A percentile compares a stretch with the other conserved stretches of the same genome.
Conservation (phyloP, 148 eudicot species). For the Rhododendron griersonianum region DNA sequence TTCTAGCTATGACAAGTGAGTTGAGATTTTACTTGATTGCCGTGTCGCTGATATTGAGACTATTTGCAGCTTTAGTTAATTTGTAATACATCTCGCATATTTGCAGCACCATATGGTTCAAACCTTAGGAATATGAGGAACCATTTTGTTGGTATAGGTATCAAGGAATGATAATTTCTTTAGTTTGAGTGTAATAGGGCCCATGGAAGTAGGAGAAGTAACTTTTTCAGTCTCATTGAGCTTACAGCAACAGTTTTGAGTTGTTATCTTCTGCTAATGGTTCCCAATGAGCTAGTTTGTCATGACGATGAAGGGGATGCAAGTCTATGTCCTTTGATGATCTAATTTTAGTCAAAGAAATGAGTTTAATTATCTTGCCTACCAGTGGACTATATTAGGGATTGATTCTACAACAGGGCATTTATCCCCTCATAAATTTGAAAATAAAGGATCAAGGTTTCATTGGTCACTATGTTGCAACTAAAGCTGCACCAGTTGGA, state of each 20-base stretch:
- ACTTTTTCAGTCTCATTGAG: neutral
- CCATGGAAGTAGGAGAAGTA: neutral
- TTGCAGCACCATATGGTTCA: neutral
- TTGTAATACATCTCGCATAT: neutral
- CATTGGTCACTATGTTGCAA: neutral
- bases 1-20: slow-evolving; percentile 85
- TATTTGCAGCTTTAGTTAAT: neutral
- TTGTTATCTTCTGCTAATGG: neutral
- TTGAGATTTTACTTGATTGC: slow-evolving; percentile 8
- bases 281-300: neutral
- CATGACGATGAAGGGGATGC: neutral
- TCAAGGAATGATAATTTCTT: neutral
- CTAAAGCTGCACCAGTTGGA: neutral
- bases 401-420: neutral
- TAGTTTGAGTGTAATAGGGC: neutral
- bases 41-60: neutral
- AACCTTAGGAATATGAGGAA: neutral
- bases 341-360: neutral
- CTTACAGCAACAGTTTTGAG: neutral
- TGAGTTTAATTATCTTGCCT: neutral
- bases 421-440: neutral
- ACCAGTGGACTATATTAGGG: neutral
- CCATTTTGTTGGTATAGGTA: neutral
- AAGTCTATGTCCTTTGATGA: neutral
- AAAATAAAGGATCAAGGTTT: neutral